Evolutionary conservation across 2,329 filamentous ascomycete genomes (phyloP), one percentile per base, ranked within the genome.

Genomic region (Penicillium digitatum): DNA sequence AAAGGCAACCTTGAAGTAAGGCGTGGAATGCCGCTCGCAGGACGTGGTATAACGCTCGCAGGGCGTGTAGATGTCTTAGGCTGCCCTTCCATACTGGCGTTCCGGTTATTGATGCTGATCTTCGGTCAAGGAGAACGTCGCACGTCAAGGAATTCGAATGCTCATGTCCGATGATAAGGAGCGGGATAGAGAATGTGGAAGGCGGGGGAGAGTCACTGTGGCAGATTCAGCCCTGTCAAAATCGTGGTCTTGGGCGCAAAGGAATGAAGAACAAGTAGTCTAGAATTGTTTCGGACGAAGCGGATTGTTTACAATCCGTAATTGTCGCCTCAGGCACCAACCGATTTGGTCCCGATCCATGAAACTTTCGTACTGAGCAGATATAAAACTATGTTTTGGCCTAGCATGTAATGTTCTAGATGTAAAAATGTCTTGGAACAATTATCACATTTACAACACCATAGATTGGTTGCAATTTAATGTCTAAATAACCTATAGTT

Each of bases 1-100:
- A 82, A 72, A 12, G 82, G 82, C 44, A 84, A 72, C 60, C 79
- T 77, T 22, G 81, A 84, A 40, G 68, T 63, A 38, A 77, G 74
- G 42, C 81, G 76, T 55, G 82, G 81, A 48, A 83, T 74, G 29
- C 69, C 69, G 53, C 72, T 75, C 38, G 69, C 48, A 16, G 62
- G 68, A 5, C 52, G 76, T 55, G 82, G 81, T 48, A 83, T 74
- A 32, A 69, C 69, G 54, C 71, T 75, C 26, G 68, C 52, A 24
- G 62, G 68, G 37, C 65, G 69, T 29, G 54, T 56, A 38, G 63
- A 65, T 44, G 64, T 62, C 54, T 63, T 70, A 10, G 62, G 61
- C 56, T 69, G 68, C 27, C 64, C 63, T 37, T 74, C 71, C 74
- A 76, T 76, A 29, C 54, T 65, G 52, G 27, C 16, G 35, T 32